phyloP scores from a whole-genome alignment of 495 filamentous ascomycete species.

The Penicillium arizonense region DNA sequence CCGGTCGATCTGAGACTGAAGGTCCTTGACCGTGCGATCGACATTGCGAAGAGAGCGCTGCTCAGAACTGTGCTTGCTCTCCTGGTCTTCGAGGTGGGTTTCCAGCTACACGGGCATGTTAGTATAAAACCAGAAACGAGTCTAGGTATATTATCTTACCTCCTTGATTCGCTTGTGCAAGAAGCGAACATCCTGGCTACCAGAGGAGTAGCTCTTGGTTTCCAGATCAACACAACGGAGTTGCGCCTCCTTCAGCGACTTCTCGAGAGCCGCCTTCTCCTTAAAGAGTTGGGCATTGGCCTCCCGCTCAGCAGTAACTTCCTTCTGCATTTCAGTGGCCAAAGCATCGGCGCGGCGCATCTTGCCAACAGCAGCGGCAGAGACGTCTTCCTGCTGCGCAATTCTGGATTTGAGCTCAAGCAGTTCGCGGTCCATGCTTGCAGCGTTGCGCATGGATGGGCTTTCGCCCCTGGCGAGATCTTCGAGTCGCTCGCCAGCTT shows the following conservation, averaged over 20 bases:
- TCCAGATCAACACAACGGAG: constrained; percentile 88
- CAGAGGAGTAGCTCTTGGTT: constrained; percentile 93
- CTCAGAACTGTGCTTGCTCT: constrained; percentile 71
- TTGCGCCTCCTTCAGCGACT: constrained; percentile 87
- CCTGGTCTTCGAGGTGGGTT: constrained; percentile 82
- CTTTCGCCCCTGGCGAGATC: constrained; percentile 84
- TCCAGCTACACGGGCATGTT: constrained; percentile 66
- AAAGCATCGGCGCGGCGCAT: constrained; percentile 96
- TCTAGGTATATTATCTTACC: constrained; percentile 50
- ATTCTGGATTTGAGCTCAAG: constrained; percentile 86
- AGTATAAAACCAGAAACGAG: constrained; percentile 4
- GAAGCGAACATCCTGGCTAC: constrained; percentile 93
- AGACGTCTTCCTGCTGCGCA: constrained; percentile 92
- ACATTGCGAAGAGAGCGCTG: constrained; percentile 88
- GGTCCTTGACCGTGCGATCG: constrained; percentile 90
- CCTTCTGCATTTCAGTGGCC: constrained; percentile 86
- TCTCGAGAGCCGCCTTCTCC: constrained; percentile 89
- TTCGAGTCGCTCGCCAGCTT: constrained; percentile 89
- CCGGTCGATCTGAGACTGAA: constrained; percentile 89
- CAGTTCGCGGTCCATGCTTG: constrained; percentile 83
- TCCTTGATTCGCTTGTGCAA: constrained; percentile 93
- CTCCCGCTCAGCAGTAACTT: constrained; percentile 88
- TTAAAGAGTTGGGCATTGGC: constrained; percentile 80
- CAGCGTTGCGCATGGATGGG: constrained; percentile 88
- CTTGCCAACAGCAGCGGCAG: constrained; percentile 89